Evolutionary conservation across 306 rosid genomes (phyloP).

Genomic region (Senna siamea): DNA sequence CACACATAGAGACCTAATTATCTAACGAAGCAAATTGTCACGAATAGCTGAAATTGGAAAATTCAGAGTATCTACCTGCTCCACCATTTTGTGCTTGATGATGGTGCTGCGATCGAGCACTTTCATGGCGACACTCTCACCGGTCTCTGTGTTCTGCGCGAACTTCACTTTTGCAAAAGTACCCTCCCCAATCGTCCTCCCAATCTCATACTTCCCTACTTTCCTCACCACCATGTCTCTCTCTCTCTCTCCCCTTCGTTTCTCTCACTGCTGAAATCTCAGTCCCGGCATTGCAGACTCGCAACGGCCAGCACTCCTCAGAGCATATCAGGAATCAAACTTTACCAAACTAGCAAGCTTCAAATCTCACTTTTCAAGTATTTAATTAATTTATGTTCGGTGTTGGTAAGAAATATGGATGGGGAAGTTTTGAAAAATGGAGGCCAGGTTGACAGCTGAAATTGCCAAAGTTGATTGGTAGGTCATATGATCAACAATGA

Average conservation of each 20-base stretch:
- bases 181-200: conserved; percentile 90
- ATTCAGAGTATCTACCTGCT: conserved; percentile 42
- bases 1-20: not conserved
- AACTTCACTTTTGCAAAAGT: conserved; percentile 90
- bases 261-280: conserved; percentile 33
- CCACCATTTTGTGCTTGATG: conserved; percentile 90
- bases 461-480: conserved; percentile 7
- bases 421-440: not conserved
- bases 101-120: conserved; percentile 82
- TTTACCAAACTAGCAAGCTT: conserved; percentile 17
- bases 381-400: not conserved
- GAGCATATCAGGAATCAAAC: conserved; percentile 13
- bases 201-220: conserved; percentile 88
- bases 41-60: conserved; percentile 1
- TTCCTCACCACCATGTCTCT: conserved; percentile 79
- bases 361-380: not conserved
- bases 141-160: conserved; percentile 90
- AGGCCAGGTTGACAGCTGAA: conserved; percentile 25
- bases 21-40: not conserved
- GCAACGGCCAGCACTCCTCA: not conserved
- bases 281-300: conserved; percentile 44
- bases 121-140: conserved; percentile 95
- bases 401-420: conserved; percentile 15
- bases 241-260: conserved; percentile 1
- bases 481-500: not conserved